Evolutionary conservation across 768 basidiomycete species (phyloP), one percentile per base, ranked within the genome.

Genomic region (Cubamyces lactineus): DNA sequence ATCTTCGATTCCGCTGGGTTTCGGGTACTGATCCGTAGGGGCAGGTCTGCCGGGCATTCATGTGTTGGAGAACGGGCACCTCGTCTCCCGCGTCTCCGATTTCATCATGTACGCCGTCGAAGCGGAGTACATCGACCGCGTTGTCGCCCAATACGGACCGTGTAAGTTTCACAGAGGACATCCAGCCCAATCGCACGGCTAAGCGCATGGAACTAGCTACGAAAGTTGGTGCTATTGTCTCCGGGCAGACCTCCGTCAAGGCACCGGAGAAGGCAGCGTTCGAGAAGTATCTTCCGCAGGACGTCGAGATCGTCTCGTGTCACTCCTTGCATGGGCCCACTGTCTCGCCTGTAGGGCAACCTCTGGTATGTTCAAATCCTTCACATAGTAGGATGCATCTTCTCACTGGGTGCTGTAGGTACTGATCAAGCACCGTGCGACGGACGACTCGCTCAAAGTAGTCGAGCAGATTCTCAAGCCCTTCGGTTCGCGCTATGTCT

Each of bases 211-310:
- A 45, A 39, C 6, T 64, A 94, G 96, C 95, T 13, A 98, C 96
- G 0, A 98, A 97, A 76, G 74, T 95, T 23, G 84, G 92, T 17
- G 94, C 97, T 1, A 85, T 96, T 46, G 96, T 99, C 26, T 86
- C 94, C 0, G 97, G 96, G 0, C 96, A 99, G 73, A 99, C 96
- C 0, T 96, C 93, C 1, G 96, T 98, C 46, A 99, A 99, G 72
- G 92, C 94, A 0, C 97, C 97, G 0, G 97, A 99, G 72, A 87
- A 83, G 65, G 82, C 74, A 1, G 96, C 97, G 0, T 98, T 97
- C 69, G 97, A 99, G 67, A 83, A 84, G 38, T 80, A 92, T 69
- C 86, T 98, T 2, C 97, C 97, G 0, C 66, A 75, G 2, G 97
- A 99, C 69, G 88, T 91, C 13, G 82, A 89, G 68, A 95, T 99